Evolutionary conservation across 2,329 filamentous ascomycete species (phyloP).

Genomic region (Nemania serpens): DNA sequence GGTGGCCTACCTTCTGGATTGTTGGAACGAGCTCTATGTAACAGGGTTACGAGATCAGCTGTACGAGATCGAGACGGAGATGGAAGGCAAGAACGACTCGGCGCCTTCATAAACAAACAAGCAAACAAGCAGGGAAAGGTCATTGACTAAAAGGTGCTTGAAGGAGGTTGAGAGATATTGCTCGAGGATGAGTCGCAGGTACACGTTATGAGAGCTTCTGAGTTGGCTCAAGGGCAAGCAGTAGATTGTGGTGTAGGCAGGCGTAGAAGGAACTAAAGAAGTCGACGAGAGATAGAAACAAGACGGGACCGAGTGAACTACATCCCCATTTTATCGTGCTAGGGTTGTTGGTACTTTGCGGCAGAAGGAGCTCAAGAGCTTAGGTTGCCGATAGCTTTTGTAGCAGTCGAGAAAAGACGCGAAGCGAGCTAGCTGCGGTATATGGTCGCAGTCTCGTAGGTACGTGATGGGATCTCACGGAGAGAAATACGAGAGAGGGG

Average conservation of each 20-base stretch:
- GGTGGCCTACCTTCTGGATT: not conserved
- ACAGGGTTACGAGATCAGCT: not conserved
- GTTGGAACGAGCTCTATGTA: not conserved
- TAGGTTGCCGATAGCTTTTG: not conserved
- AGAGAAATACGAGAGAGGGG: not conserved
- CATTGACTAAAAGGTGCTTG: not conserved
- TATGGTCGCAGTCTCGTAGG: not conserved
- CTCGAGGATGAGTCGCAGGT: not conserved
- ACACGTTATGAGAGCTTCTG: not conserved
- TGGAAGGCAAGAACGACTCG: not conserved
- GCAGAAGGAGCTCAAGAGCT: not conserved
- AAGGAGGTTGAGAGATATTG: not conserved
- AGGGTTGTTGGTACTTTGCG: not conserved
- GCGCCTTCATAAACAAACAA: not conserved
- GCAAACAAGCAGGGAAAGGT: not conserved
- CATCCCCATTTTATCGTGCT: too few relatives aligned
- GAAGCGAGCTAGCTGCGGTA: not conserved
- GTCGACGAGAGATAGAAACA: too few relatives aligned
- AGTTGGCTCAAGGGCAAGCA: not conserved
- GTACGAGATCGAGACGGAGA: not conserved
- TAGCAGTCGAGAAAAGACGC: not conserved
- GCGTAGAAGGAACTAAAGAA: not conserved
- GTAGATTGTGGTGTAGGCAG: not conserved
- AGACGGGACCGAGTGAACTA: too few relatives aligned
- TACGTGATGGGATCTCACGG: too few relatives aligned